Base-by-base conservation (phyloP, 2,329 filamentous ascomycete genomes). In the Rosellinia necatrix region DNA sequence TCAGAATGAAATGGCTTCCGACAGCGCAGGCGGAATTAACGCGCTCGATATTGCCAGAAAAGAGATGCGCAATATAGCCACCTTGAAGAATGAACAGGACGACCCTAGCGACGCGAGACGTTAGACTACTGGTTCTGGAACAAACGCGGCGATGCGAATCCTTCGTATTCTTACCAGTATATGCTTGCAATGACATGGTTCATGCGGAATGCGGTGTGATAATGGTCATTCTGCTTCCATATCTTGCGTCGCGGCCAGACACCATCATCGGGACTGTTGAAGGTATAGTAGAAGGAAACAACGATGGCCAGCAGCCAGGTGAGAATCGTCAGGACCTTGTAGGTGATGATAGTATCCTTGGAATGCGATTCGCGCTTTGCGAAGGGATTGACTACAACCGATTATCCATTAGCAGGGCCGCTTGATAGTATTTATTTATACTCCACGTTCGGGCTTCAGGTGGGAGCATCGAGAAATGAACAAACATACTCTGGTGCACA, bases 1-100 rank as follows among this genome's bases (percentile, higher is more conserved):
- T 89, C 66, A 89, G 71, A 71, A 96, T 91, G 74, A 93, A 96
- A 78, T 96, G 90, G 64, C 84, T 82, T 58, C 90, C 91, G 12
- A 96, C 87, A 63, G 89, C 86, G 63, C 88, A 88, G 19, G 91
- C 90, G 13, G 85, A 81, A 58, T 84, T 82, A 61, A 91, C 83
- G 49, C 83, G 78, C 24, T 83, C 82, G 41, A 78, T 70, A 64
- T 88, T 83, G 63, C 78, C 77, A 42, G 85, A 87, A 79, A 91
- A 96, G 63, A 96, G 84, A 66, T 91, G 85, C 66, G 80, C 83
- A 57, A 92, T 78, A 72, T 96, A 96, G 64, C 82, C 85, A 49
- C 87, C 75, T 71, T 96, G 92, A 32, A 90, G 79, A 65, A 92
- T 72, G 70, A 91, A 90, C 56, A 96, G 81, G 46, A 87, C 74